Evolutionary conservation across 2,329 filamentous ascomycete genomes (phyloP).

Genomic region (Arthrobotrys conoides): DNA sequence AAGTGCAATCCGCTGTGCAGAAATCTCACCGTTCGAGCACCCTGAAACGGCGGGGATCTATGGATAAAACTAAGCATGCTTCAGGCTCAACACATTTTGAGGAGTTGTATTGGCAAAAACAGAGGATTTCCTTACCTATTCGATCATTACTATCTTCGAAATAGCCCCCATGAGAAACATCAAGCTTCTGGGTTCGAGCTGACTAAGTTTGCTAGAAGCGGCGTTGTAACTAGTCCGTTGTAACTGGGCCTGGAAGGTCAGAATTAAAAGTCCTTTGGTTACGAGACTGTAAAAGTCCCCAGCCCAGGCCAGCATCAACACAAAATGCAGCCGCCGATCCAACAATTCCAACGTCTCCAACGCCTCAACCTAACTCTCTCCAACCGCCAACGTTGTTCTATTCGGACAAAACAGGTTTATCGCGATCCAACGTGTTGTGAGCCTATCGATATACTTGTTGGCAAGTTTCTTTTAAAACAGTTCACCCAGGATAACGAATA

Average conservation of each 20-base stretch:
- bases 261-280: no score
- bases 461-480: slow-evolving; percentile 1
- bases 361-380: background rate
- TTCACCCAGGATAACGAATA: background rate
- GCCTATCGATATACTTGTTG: background rate
- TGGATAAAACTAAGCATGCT: slow-evolving; percentile 51
- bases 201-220: background rate
- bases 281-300: no score
- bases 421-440: background rate
- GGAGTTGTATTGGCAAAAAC: slow-evolving; percentile 18
- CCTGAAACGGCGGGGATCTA: slow-evolving; percentile 52
- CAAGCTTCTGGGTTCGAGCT: no score
- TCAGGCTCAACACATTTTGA: slow-evolving; percentile 56
- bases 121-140: slow-evolving; percentile 5
- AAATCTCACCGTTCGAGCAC: slow-evolving; percentile 45
- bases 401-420: slow-evolving; percentile 8
- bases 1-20: slow-evolving; percentile 12
- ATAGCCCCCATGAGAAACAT: background rate
- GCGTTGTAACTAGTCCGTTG: no score
- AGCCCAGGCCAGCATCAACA: slow-evolving; percentile 20
- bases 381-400: slow-evolving; percentile 1
- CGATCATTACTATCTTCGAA: slow-evolving; percentile 1
- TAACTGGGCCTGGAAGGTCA: slow-evolving; percentile 34
- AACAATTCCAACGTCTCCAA: slow-evolving; percentile 44
- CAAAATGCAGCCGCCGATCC: slow-evolving; percentile 34